Conservation (phyloP, 1,139 yeast species). For the Williopsis jadinii region DNA sequence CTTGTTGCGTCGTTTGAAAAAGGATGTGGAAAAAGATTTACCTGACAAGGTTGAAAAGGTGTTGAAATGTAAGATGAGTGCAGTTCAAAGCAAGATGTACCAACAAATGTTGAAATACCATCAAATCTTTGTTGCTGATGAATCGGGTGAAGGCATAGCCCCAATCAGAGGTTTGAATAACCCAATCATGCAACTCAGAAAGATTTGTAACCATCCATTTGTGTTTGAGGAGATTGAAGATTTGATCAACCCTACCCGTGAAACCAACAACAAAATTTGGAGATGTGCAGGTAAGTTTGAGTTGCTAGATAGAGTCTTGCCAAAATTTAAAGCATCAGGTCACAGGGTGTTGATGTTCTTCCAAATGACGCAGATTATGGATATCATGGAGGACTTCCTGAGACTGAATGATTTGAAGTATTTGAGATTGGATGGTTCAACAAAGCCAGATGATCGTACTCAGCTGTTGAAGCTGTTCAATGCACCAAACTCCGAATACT, state of each 20-base stretch:
- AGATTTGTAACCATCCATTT: conserved; percentile 96
- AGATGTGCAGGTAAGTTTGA: conserved; percentile 76
- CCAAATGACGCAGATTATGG: conserved; percentile 88
- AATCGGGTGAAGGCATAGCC: conserved; percentile 34
- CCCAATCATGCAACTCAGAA: conserved; percentile 91
- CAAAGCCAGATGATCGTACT: conserved; percentile 80
- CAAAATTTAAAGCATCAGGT: conserved; percentile 68
- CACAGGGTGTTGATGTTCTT: conserved; percentile 77
- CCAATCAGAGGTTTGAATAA: conserved; percentile 83
- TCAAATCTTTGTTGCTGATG: conserved; percentile 55
- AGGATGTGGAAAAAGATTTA: conserved; percentile 93
- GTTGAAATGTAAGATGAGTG: conserved; percentile 88
- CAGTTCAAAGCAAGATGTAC: conserved; percentile 73
- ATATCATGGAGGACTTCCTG: conserved; percentile 80
- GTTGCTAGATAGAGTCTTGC: conserved; percentile 63
- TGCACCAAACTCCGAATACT: conserved; percentile 65
- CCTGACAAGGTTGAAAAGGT: conserved; percentile 96
- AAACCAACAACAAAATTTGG: conserved; percentile 70
- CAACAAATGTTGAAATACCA: conserved; percentile 72
- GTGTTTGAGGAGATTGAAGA: conserved; percentile 94
- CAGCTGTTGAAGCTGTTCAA: conserved; percentile 61
- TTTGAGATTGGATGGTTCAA: conserved; percentile 74
- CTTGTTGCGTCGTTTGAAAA: conserved; percentile 86
- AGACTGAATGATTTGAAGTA: conserved; percentile 58
- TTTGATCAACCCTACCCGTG: conserved; percentile 67